A percentile compares a stretch with the other conserved stretches of the same genome.
Evolutionary conservation across 2,329 filamentous ascomycete genomes (phyloP).

Genomic region (Lachnellula occidentalis): DNA sequence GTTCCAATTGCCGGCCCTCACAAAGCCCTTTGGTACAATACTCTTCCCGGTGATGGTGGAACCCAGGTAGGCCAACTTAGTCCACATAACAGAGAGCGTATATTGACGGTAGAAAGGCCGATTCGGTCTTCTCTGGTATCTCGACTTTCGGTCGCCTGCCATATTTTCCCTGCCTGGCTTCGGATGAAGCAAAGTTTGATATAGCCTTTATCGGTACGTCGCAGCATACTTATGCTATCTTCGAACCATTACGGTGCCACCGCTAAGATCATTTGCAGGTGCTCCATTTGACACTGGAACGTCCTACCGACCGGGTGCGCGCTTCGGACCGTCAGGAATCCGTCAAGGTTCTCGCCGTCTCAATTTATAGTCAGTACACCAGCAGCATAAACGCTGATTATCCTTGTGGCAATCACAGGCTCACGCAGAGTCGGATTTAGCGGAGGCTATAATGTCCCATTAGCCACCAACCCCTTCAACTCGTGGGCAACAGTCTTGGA

Average conservation of each 20-base stretch:
- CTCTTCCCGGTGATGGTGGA: conserved; percentile 74
- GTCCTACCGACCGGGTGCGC: conserved; percentile 76
- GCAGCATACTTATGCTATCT: conserved; percentile 2
- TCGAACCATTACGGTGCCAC: conserved; percentile 5
- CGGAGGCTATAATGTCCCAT: conserved; percentile 80
- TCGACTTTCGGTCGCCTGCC: conserved; percentile 77
- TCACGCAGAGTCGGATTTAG: conserved; percentile 45
- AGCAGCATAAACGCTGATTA: conserved; percentile 21
- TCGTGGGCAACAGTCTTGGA: conserved; percentile 76
- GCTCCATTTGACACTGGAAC: conserved; percentile 84
- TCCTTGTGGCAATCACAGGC: conserved; percentile 28
- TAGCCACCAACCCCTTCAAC: conserved; percentile 74
- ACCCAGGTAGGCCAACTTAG: conserved; percentile 55
- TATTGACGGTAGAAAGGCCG: conserved; percentile 50
- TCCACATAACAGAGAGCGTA: background rate
- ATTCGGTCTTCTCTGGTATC: conserved; percentile 85
- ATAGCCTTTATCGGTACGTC: conserved; percentile 74
- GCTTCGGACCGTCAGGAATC: conserved; percentile 80
- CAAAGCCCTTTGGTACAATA: conserved; percentile 76
- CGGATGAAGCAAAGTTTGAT: conserved; percentile 66
- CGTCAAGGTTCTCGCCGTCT: conserved; percentile 79
- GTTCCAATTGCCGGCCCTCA: conserved; percentile 53
- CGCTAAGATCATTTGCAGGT: conserved; percentile 39
- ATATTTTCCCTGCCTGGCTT: conserved; percentile 72
- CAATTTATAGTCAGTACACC: conserved; percentile 70